A percentile compares a stretch with the other conserved stretches of the same genome.
Conservation (phyloP, 495 filamentous ascomycete genomes). For the Lepidopterella palustris region DNA sequence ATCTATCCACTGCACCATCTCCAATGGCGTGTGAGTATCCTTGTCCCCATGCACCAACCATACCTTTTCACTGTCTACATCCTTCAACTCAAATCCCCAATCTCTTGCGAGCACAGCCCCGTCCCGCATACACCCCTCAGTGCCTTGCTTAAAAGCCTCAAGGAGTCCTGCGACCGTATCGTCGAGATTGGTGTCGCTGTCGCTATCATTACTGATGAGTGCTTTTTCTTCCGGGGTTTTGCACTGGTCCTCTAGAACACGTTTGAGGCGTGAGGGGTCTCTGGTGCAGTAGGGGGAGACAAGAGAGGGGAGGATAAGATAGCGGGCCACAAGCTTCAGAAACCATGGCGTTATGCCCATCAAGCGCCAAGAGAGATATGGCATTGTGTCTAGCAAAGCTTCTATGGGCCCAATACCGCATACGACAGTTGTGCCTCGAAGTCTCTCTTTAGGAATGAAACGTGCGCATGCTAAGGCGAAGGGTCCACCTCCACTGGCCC, state of each 20-base stretch:
- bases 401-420: slow-evolving; percentile 22
- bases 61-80: slow-evolving; percentile 16
- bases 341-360: slow-evolving; percentile 12
- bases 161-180: slow-evolving; percentile 10
- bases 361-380: slow-evolving; percentile 14
- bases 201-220: slow-evolving; percentile 6
- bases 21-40: slow-evolving; percentile 10
- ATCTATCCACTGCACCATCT: slow-evolving; percentile 18
- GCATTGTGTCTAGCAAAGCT: slow-evolving; percentile 8
- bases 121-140: slow-evolving; percentile 13
- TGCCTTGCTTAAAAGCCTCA: slow-evolving; percentile 16
- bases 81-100: slow-evolving; percentile 21
- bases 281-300: slow-evolving; percentile 6
- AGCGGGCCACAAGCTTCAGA: slow-evolving; percentile 11
- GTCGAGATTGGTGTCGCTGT: slow-evolving; percentile 11
- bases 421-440: slow-evolving; percentile 18
- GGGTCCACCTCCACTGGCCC: slow-evolving; percentile 19
- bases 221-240: slow-evolving; percentile 21
- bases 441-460: slow-evolving; percentile 19
- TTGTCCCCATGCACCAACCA: slow-evolving; percentile 21
- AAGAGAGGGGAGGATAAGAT: slow-evolving; percentile 15
- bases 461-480: slow-evolving; percentile 21
- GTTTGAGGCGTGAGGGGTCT: slow-evolving; percentile 19
- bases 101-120: slow-evolving; percentile 8
- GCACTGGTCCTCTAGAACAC: slow-evolving; percentile 18